phyloP scores from a whole-genome alignment of 371 early-diverging fungal genomes.

The Mucor plumbeus region DNA sequence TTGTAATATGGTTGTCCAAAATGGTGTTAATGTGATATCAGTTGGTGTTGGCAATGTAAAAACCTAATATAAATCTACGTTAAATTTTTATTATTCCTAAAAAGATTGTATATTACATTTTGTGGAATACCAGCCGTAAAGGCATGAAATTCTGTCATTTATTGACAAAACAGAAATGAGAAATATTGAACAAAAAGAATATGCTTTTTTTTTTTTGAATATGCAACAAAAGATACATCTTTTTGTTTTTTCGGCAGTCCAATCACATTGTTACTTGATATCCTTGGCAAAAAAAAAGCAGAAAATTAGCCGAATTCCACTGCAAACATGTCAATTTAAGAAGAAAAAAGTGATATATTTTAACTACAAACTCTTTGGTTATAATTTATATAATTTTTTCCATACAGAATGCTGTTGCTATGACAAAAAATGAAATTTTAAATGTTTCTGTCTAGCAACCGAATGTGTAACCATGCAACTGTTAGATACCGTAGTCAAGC shows the following conservation, averaged over 20 bases:
- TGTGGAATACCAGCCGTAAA: constrained; percentile 23
- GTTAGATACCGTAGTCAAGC: not conserved
- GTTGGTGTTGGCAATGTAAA: constrained; percentile 41
- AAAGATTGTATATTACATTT: constrained; percentile 11
- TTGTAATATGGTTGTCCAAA: constrained; percentile 63
- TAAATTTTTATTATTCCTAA: no score
- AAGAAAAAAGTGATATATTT: no score
- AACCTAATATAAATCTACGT: constrained; percentile 11
- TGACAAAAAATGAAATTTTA: no score
- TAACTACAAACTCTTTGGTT: no score
- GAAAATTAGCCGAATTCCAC: not conserved
- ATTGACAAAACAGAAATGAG: not conserved
- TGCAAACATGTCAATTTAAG: no score
- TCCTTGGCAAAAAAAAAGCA: not conserved
- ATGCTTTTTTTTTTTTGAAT: not conserved
- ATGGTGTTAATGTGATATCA: constrained; percentile 42
- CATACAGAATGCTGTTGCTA: no score
- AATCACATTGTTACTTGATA: not conserved
- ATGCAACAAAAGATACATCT: not conserved
- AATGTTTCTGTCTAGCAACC: not conserved
- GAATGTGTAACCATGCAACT: constrained; percentile 5
- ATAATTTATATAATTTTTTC: no score
- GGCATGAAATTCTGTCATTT: constrained; percentile 19
- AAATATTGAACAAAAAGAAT: not conserved
- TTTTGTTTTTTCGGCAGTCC: not conserved